These are phyloP conservation scores for Colletotrichum sp. DNA, from an alignment of 2,329 filamentous ascomycete species.

Conservation along the genomic window DNA sequence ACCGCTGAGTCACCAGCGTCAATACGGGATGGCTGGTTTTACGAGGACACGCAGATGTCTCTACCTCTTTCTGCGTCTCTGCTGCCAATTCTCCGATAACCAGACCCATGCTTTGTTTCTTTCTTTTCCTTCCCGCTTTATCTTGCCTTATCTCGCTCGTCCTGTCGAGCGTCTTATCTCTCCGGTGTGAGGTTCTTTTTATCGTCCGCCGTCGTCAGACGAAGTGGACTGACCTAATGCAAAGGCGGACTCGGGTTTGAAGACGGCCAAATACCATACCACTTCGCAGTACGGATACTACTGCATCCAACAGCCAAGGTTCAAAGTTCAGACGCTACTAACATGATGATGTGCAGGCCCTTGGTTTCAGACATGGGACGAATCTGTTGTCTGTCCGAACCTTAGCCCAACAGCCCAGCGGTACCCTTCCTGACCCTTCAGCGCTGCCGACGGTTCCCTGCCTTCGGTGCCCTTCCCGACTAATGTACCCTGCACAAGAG, in stretches of 20 bases:
- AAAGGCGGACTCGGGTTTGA: background rate
- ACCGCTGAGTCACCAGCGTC: background rate
- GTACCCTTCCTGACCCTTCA: background rate
- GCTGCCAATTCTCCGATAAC: background rate
- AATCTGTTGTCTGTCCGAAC: slow-evolving; percentile 5
- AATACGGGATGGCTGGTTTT: background rate
- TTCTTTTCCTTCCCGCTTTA: background rate
- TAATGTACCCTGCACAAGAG: background rate
- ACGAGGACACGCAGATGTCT: background rate
- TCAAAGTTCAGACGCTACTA: slow-evolving; percentile 17
- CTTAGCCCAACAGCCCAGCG: background rate
- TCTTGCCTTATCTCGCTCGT: background rate
- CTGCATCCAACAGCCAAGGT: background rate
- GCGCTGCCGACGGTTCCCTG: background rate
- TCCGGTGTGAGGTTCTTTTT: background rate
- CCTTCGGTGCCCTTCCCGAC: background rate
- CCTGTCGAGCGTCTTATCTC: background rate
- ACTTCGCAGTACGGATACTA: background rate
- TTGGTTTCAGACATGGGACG: slow-evolving; percentile 17
- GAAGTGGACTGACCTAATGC: background rate
- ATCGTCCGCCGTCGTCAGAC: background rate
- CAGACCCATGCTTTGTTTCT: background rate
- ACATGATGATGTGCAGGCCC: slow-evolving; percentile 20
- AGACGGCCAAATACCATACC: background rate
- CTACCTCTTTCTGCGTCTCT: background rate